Percentiles rank a stretch among this genome's conserved stretches.
These are phyloP conservation scores for Eimeria acervulina DNA, from an alignment of 169 alveolate genomes.

Conservation along the genomic window DNA sequence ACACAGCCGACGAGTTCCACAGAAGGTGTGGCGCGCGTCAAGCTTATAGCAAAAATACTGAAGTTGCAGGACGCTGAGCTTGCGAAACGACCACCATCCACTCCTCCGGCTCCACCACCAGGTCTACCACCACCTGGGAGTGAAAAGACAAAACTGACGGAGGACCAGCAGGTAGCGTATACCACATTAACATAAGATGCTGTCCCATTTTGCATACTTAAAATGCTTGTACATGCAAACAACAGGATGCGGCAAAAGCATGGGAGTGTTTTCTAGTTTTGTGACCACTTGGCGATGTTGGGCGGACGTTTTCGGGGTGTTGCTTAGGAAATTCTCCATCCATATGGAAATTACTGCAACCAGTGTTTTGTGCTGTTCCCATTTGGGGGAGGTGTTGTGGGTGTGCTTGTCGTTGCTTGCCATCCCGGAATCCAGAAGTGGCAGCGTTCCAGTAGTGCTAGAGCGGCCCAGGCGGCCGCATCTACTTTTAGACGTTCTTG, in stretches of 20 bases:
- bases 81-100: conserved; percentile 66
- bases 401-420: background rate
- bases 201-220: background rate
- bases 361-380: background rate
- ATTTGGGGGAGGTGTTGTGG: background rate
- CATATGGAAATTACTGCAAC: too few species aligned
- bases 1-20: conserved; percentile 62
- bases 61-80: conserved; percentile 70
- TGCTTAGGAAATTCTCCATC: background rate
- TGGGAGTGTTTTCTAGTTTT: background rate
- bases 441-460: background rate
- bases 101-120: conserved; percentile 68
- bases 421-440: background rate
- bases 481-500: background rate
- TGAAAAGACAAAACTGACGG: conserved; percentile 67
- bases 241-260: background rate
- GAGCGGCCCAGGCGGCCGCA: background rate
- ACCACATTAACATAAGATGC: background rate
- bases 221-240: background rate
- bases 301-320: background rate
- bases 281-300: background rate
- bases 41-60: conserved; percentile 70
- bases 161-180: conserved; percentile 46
- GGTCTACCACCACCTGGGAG: conserved; percentile 60
- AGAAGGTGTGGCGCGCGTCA: conserved; percentile 80